These are phyloP conservation scores for Stagonosporopsis vannaccii DNA, from an alignment of 2,329 filamentous ascomycete species.

Conservation along the genomic window DNA sequence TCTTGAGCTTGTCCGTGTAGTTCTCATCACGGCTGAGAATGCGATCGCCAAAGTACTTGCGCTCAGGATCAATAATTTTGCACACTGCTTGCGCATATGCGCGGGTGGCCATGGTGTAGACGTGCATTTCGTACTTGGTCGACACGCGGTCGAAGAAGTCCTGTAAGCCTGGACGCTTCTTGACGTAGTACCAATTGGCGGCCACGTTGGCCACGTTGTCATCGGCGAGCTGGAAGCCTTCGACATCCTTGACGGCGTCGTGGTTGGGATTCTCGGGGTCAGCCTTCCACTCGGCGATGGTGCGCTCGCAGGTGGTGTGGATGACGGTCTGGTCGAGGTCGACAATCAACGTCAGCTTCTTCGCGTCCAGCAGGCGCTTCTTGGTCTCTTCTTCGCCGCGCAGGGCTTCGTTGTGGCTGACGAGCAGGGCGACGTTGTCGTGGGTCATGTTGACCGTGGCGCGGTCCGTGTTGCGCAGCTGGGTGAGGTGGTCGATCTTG, in stretches of 20 bases:
- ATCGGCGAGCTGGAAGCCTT: constrained; percentile 86
- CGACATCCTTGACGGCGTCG: constrained; percentile 86
- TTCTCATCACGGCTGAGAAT: constrained; percentile 98
- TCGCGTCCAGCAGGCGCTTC: constrained; percentile 76
- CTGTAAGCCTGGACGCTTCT: constrained; percentile 85
- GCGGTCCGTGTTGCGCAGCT: constrained; percentile 78
- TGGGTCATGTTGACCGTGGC: constrained; percentile 96
- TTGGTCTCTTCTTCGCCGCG: constrained; percentile 87
- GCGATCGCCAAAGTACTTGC: constrained; percentile 88
- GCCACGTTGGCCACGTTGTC: constrained; percentile 59
- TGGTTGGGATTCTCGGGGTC: constrained; percentile 91
- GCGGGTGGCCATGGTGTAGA: constrained; percentile 98
- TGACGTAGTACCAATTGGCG: constrained; percentile 88
- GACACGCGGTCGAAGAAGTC: constrained; percentile 82
- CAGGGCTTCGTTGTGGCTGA: constrained; percentile 82
- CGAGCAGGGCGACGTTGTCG: constrained; percentile 84
- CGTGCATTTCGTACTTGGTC: constrained; percentile 89
- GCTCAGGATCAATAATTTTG: constrained; percentile 88
- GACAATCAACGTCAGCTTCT: constrained; percentile 91
- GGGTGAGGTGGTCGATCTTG: constrained; percentile 81
- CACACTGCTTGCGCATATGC: constrained; percentile 95
- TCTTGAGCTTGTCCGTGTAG: constrained; percentile 90
- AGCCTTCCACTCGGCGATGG: constrained; percentile 92
- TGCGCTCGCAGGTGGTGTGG: constrained; percentile 95
- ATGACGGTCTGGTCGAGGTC: constrained; percentile 99